phyloP scores from a whole-genome alignment of 139 green algal genomes.

The Spirogloea muscicola region DNA sequence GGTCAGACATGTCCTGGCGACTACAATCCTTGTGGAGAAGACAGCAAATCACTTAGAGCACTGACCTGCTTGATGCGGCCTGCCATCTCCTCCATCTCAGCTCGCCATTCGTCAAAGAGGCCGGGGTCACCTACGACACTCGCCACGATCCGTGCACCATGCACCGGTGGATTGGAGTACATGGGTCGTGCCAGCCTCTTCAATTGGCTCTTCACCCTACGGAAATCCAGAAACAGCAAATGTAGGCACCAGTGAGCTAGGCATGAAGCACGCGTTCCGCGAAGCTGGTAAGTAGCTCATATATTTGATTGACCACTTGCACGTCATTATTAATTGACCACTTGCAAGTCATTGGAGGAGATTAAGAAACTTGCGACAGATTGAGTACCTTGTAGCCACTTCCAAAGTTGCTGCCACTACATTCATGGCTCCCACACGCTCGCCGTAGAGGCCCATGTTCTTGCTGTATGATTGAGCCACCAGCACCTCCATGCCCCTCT shows the following conservation, averaged over 20 bases:
- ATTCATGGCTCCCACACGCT: constrained; percentile 90
- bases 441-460: constrained; percentile 96
- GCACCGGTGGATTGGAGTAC: constrained; percentile 86
- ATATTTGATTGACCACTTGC: too few relatives aligned
- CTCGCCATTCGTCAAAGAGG: constrained; percentile 88
- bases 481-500: constrained; percentile 81
- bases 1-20: too few relatives aligned
- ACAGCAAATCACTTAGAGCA: neutral
- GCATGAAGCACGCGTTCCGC: too few relatives aligned
- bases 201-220: constrained; percentile 75
- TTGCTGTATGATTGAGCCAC: constrained; percentile 83
- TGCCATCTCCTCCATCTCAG: constrained; percentile 93
- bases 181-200: constrained; percentile 89
- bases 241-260: too few relatives aligned
- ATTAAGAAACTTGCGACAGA: too few relatives aligned
- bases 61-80: constrained; percentile 94
- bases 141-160: constrained; percentile 86
- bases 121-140: constrained; percentile 61
- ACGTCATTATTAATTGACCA: too few relatives aligned
- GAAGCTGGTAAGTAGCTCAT: too few relatives aligned
- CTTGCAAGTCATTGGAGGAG: too few relatives aligned
- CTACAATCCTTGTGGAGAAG: neutral
- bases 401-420: constrained; percentile 66
- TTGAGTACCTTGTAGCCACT: constrained; percentile 20
- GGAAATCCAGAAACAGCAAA: too few relatives aligned